Evolutionary conservation across 2,329 filamentous ascomycete species (phyloP).

Genomic region (Aspergillus ustus): DNA sequence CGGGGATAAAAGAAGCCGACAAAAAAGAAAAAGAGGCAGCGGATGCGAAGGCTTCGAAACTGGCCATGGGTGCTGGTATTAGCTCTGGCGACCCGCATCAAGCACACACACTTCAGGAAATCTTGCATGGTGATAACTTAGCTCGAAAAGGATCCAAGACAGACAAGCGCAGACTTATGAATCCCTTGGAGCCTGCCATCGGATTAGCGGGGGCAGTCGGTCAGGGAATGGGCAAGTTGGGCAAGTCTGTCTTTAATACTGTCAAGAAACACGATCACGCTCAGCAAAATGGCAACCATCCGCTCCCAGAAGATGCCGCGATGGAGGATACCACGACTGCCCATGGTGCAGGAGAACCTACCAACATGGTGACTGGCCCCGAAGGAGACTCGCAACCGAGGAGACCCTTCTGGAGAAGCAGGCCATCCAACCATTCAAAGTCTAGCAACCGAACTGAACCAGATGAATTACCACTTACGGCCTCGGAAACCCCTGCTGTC

Average conservation of each 20-base stretch:
- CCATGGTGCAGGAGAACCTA: constrained; percentile 8
- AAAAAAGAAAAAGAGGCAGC: constrained; percentile 56
- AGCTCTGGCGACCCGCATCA: constrained; percentile 64
- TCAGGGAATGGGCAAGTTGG: constrained; percentile 52
- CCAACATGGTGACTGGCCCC: background rate
- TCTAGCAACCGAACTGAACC: constrained; percentile 28
- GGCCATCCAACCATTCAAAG: constrained; percentile 37
- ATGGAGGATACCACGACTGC: constrained; percentile 16
- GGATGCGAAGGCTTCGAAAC: constrained; percentile 52
- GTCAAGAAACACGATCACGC: constrained; percentile 46
- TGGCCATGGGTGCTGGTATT: constrained; percentile 54
- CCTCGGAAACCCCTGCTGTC: constrained; percentile 32
- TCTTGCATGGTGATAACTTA: constrained; percentile 38
- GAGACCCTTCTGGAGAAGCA: constrained; percentile 40
- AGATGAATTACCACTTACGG: constrained; percentile 45
- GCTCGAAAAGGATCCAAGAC: constrained; percentile 20
- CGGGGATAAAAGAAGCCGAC: constrained; percentile 51
- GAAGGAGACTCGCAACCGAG: constrained; percentile 23
- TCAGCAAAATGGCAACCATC: constrained; percentile 38
- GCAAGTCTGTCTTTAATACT: constrained; percentile 50
- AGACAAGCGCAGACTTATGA: constrained; percentile 27
- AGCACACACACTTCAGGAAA: constrained; percentile 55
- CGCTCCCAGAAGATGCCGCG: constrained; percentile 41
- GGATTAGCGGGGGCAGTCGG: constrained; percentile 59
- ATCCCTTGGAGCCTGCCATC: constrained; percentile 51